Base-by-base conservation (phyloP, 768 basidiomycete genomes). In the Coprinopsis strossmayeri region DNA sequence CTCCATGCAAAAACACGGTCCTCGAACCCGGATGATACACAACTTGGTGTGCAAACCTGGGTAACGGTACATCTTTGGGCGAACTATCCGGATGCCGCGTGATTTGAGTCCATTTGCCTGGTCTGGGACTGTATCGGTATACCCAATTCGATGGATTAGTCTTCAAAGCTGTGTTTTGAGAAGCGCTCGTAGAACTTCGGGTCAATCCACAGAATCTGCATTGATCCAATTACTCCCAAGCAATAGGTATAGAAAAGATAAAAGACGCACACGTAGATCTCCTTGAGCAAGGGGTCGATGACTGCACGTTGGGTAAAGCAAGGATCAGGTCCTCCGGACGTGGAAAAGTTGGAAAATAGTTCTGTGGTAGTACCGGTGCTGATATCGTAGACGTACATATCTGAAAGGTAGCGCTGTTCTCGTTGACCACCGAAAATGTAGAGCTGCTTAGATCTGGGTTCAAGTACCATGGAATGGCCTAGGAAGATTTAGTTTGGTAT, bases 381-480 rank as follows among this genome's bases (percentile, higher is more conserved):
- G 53, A 84, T 74, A 49, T 88, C 77, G 63, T 81, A 87, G 1
- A 80, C 70, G 45, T 83, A 85, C 86, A 90, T 87, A 61, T 90
- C 88, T 2, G 81, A 77, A 7, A 86, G 72, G 52, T 80, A 82
- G 50, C 69, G 77, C 20, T 84, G 77, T 23, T 81, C 79, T 15
- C 77, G 72, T 61, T 86, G 82, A 1, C 89, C 88, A 10, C 80
- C 86, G 54, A 90, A 84, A 35, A 91, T 81, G 61, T 78, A 84
- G 13, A 90, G 69, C 0, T 71, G 77, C 28, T 74, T 76, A 0
- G 74, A 64, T 10, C 61, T 64, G 3, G 81, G 69, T 46, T 90
- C 87, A 17, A 89, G 69, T 3, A 89, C 76, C 88, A 91, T 91
- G 2, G 87, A 87, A 64, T 91, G 88, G 0, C 87, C 85, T 83